Base-by-base conservation (phyloP, 75 land plant species). In the Selaginella moellendorffii region DNA sequence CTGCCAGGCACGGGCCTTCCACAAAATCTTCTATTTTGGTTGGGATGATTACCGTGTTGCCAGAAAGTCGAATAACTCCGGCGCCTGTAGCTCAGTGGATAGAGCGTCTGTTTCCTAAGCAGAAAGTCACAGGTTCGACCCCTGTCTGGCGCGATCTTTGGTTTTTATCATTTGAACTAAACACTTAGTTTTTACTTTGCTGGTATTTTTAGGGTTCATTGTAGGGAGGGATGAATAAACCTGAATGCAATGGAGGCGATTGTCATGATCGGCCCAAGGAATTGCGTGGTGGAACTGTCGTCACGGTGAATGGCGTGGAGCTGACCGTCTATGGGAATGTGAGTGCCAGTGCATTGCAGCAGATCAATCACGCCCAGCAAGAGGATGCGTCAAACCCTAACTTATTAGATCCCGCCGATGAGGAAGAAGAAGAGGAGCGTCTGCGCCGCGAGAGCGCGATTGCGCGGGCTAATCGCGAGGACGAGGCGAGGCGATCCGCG, bases 401-500 rank as follows among this genome's bases (percentile, higher is more conserved):
- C n/a, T n/a, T n/a, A n/a, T n/a, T n/a, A n/a, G n/a, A n/a, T n/a
- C 5, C 10, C 14, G 46, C 14, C 10, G 46, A 36, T 5, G 46
- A 36, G 14, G 46, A 36, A 14, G 46, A 36, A 14, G 46, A 36
- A 36, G 46, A 36, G 14, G 46, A 36, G 46, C 5, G 46, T 5
- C 46, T 36, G 46, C 5, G 46, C 5, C 5, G 46, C 46, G 46
- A 36, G 46, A 5, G 14, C 5, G 46, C 5, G 14, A 14, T 36
- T 5, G 46, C 46, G 14, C 46, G 5, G 5, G 46, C 46, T n/a
- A n/a, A n/a, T 14, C 46, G 46, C 14, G 46, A 5, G 14, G 46
- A 36, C 5, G 46, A 36, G 46, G 46, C n/a, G 18, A 60, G 95
- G 24, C 60, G 97, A 26, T 67, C 61, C 1, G 91, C 93, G 26